Conservation (phyloP, 495 filamentous ascomycete species). For the Annulohypoxylon maeteangense region DNA sequence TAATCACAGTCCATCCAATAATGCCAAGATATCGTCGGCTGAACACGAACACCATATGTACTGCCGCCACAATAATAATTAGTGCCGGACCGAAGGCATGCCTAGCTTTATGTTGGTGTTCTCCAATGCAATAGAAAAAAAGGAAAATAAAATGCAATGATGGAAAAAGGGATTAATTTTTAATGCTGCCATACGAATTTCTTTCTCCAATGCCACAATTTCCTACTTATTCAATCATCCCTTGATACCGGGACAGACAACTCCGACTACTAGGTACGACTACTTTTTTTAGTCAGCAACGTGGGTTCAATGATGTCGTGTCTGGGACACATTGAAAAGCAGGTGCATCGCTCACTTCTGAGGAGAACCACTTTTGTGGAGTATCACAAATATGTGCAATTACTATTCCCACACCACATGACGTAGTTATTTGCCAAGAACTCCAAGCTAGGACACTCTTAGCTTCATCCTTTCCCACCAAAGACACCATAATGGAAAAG, state of each 20-base stretch:
- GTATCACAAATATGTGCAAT: conserved; percentile 31
- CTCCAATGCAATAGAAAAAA: conserved; percentile 15
- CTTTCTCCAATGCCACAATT: conserved; percentile 16
- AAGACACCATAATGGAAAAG: conserved; percentile 20
- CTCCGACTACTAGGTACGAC: conserved; percentile 21
- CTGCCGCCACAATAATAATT: conserved; percentile 32
- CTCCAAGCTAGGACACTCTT: conserved; percentile 34
- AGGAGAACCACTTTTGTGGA: conserved; percentile 37
- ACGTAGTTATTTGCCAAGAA: conserved; percentile 40
- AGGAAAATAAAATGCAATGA: conserved; percentile 4
- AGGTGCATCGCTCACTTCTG: conserved; percentile 31
- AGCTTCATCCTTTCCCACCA: conserved; percentile 39
- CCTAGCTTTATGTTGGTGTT: conserved; percentile 12
- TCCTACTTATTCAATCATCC: conserved; percentile 42
- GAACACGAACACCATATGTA: conserved; percentile 37
- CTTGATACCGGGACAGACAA: conserved; percentile 44
- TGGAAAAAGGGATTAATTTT: conserved; percentile 9
- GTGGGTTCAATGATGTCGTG: conserved; percentile 42
- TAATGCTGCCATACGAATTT: neutral
- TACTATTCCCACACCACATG: conserved; percentile 42
- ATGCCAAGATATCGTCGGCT: conserved; percentile 41
- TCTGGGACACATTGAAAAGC: conserved; percentile 32
- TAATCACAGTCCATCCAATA: conserved; percentile 28
- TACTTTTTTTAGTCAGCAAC: conserved; percentile 26
- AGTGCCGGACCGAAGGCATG: conserved; percentile 36